phyloP scores from a whole-genome alignment of 257 asterid species.

The Fraxinus cuspidata region DNA sequence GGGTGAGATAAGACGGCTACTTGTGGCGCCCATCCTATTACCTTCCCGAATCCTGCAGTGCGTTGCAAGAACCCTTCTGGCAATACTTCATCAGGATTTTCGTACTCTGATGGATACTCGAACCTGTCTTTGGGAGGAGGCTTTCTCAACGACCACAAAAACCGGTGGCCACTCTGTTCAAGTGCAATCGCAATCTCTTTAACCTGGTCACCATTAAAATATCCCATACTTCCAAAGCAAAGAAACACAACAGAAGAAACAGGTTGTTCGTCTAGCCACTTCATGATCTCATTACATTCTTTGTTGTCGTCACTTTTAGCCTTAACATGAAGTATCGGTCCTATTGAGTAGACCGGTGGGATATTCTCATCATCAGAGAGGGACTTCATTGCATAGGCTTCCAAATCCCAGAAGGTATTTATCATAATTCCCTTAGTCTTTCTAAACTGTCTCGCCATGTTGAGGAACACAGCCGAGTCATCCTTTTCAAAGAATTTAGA shows the following conservation, averaged over 20 bases:
- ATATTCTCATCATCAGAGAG: constrained; percentile 7
- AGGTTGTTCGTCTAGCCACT: constrained; percentile 39
- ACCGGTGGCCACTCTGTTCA: constrained; percentile 31
- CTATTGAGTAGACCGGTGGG: constrained; percentile 40
- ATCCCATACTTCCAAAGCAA: constrained; percentile 41
- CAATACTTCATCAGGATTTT: constrained; percentile 17
- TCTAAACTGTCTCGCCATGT: constrained; percentile 18
- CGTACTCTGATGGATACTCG: constrained; percentile 25
- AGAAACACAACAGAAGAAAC: constrained; percentile 35
- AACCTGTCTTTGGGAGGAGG: constrained; percentile 20
- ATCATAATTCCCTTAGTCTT: constrained; percentile 36
- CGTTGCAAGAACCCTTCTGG: constrained; percentile 43
- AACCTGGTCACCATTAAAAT: constrained; percentile 33
- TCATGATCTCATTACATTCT: background rate
- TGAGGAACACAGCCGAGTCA: background rate
- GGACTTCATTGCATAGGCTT: constrained; percentile 25
- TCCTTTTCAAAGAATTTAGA: background rate
- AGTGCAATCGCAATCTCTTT: constrained; percentile 39
- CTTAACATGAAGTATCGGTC: constrained; percentile 31
- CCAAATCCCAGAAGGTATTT: constrained; percentile 38
- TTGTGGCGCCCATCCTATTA: constrained; percentile 51
- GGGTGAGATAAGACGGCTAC: constrained; percentile 34
- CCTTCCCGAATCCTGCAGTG: constrained; percentile 31
- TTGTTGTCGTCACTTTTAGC: background rate
- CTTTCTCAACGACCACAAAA: constrained; percentile 47